These are phyloP conservation scores for Phytophthora fragariae DNA, from an alignment of 352 stramenopile genomes.

Conservation along the genomic window DNA sequence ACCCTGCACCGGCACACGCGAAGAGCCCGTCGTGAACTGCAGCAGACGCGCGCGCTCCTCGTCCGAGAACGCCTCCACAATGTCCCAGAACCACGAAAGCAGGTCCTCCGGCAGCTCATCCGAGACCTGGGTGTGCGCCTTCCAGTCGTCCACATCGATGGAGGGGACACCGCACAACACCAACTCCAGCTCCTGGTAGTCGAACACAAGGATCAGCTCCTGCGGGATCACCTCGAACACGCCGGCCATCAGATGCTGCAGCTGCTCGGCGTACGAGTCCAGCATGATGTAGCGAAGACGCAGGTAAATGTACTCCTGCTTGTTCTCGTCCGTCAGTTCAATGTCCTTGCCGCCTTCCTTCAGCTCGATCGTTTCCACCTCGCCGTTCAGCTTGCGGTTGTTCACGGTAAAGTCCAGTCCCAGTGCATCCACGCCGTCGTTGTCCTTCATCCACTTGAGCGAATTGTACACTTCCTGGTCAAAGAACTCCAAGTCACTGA, in stretches of 20 bases:
- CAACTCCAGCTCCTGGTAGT: slow-evolving; percentile 86
- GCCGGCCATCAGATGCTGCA: slow-evolving; percentile 92
- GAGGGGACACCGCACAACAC: slow-evolving; percentile 83
- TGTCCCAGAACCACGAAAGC: slow-evolving; percentile 86
- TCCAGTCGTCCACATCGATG: slow-evolving; percentile 88
- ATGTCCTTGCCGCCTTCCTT: slow-evolving; percentile 88
- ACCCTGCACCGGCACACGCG: slow-evolving; percentile 85
- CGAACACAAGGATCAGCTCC: slow-evolving; percentile 84
- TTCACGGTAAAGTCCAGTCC: slow-evolving; percentile 86
- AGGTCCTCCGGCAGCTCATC: slow-evolving; percentile 80
- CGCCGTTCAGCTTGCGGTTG: slow-evolving; percentile 78
- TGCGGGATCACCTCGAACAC: slow-evolving; percentile 98
- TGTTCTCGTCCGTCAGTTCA: slow-evolving; percentile 96
- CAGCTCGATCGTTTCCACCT: slow-evolving; percentile 84
- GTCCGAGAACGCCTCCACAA: slow-evolving; percentile 65
- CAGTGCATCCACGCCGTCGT: slow-evolving; percentile 79
- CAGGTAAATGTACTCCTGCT: slow-evolving; percentile 97
- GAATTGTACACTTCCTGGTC: slow-evolving; percentile 89
- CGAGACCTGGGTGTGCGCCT: slow-evolving; percentile 89
- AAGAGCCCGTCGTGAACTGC: slow-evolving; percentile 88
- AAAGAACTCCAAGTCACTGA: slow-evolving; percentile 90
- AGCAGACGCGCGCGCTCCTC: slow-evolving; percentile 85
- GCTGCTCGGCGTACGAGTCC: slow-evolving; percentile 93
- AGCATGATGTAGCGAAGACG: slow-evolving; percentile 97
- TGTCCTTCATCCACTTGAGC: slow-evolving; percentile 87